These are phyloP conservation scores for Ulvella scutata DNA, from an alignment of 139 green algal species.

Conservation along the genomic window DNA sequence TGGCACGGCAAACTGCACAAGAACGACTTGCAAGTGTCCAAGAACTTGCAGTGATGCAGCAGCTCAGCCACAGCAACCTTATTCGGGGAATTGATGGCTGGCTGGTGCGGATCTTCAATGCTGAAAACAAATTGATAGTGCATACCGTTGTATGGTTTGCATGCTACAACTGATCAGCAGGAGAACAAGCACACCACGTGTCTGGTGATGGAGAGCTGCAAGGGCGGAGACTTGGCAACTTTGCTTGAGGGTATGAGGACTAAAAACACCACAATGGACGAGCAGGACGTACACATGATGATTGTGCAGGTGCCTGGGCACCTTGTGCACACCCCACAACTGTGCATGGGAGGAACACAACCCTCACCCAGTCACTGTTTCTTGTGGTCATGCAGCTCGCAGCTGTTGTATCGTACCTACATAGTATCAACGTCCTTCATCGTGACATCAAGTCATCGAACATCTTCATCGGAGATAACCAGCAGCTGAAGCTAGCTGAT, in stretches of 20 bases:
- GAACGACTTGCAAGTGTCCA: slow-evolving; percentile 9
- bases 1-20: slow-evolving; percentile 12
- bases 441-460: slow-evolving; percentile 20
- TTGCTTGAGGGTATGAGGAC: slow-evolving; percentile 11
- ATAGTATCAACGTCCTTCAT: slow-evolving; percentile 14
- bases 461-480: slow-evolving; percentile 12
- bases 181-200: slow-evolving; percentile 16
- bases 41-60: slow-evolving; percentile 16
- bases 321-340: too few relatives aligned
- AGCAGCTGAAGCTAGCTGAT: slow-evolving; percentile 16
- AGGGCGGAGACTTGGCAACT: slow-evolving; percentile 13
- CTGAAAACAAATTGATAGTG: background rate
- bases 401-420: slow-evolving; percentile 11
- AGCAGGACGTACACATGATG: slow-evolving; percentile 11
- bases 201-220: slow-evolving; percentile 17
- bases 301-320: background rate
- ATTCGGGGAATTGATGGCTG: slow-evolving; percentile 5
- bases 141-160: background rate
- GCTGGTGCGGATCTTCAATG: background rate
- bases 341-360: background rate
- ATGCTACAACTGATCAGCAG: slow-evolving; percentile 9
- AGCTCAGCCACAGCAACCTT: slow-evolving; percentile 16
- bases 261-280: slow-evolving; percentile 4
- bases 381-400: slow-evolving; percentile 13
- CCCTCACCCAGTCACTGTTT: background rate